Evolutionary conservation across 2,329 filamentous ascomycete species (phyloP), one percentile per base, ranked within the genome.

Genomic region (Phialophora chinensis): DNA sequence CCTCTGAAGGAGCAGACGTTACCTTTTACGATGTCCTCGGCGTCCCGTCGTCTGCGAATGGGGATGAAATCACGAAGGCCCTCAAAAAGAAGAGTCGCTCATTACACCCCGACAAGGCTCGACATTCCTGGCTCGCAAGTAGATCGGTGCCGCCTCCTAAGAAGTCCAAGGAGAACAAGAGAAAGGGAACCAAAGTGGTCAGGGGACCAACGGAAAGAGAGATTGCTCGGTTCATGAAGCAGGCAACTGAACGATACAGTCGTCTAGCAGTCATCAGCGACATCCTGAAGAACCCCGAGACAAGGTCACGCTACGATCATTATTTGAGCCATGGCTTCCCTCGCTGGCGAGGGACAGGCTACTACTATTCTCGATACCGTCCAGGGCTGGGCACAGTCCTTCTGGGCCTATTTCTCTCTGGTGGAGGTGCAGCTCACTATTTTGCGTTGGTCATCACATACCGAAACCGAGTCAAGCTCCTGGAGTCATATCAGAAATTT

Each of bases 1-100:
- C 87, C 53, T 83, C 88, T 71, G 91, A 97, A 78, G 93, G 95
- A 65, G 75, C 84, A 60, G 89, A 91, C 69, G 86, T 92, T 67
- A 95, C 91, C 73, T 99, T 99, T 81, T 99, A 99, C 86, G 84
- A 96, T 77, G 95, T 97, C 80, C 84, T 99, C 69, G 93, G 90
- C 74, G 86, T 97, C 71, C 83, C 85, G 59, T 83, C 88, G 66
- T 85, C 85, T 66, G 94, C 93, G 67, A 90, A 85, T 73, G 89
- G 91, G 72, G 92, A 97, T 70, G 92, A 97, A 69, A 91, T 99
- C 81, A 93, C 90, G 83, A 96, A 95, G 79, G 93, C 93, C 74
- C 97, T 96, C 85, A 91, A 92, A 82, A 93, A 93, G 81, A 92
- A 90, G 80, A 91, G 93, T 54, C 87, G 89, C 71, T 84, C 87